Percentiles rank a stretch among this genome's conserved stretches.
phyloP scores from a whole-genome alignment of 331 rosid genomes.

The Quercus phellos region DNA sequence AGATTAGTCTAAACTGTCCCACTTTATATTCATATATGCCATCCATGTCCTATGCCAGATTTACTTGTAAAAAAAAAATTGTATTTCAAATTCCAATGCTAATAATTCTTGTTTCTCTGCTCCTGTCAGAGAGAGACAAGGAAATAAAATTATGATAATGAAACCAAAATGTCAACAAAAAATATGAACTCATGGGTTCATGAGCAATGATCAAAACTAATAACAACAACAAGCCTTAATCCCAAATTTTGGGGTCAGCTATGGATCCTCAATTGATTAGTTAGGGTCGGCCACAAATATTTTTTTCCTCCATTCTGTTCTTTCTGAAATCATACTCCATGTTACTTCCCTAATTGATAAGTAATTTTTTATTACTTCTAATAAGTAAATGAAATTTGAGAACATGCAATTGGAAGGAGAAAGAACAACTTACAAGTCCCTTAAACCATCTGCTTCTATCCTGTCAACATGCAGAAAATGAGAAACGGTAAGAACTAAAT shows the following conservation, averaged over 20 bases:
- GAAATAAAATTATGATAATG: neutral
- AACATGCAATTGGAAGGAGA: slow-evolving; percentile 6
- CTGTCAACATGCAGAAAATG: slow-evolving; percentile 45
- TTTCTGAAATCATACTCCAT: too few relatives aligned
- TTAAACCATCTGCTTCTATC: slow-evolving; percentile 77
- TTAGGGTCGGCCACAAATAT: too few relatives aligned
- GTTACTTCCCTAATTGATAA: too few relatives aligned
- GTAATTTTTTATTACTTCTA: too few relatives aligned
- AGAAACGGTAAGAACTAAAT: slow-evolving; percentile 34
- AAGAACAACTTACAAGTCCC: slow-evolving; percentile 62
- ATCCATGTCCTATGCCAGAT: neutral
- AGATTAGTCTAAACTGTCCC: slow-evolving; percentile 9
- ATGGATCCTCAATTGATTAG: too few relatives aligned
- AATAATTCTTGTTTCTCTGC: neutral
- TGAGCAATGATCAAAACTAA: slow-evolving; percentile 16
- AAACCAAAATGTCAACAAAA: neutral
- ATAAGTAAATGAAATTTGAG: neutral
- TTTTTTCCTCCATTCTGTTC: too few relatives aligned
- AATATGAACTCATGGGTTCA: slow-evolving; percentile 2
- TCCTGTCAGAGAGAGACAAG: neutral
- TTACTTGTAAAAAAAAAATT: too few relatives aligned
- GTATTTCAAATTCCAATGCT: neutral
- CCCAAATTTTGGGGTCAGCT: too few relatives aligned
- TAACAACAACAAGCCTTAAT: too few relatives aligned
- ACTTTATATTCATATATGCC: slow-evolving; percentile 5